phyloP scores from a whole-genome alignment of 345 rosid genomes.

The Fremontodendron californicum region DNA sequence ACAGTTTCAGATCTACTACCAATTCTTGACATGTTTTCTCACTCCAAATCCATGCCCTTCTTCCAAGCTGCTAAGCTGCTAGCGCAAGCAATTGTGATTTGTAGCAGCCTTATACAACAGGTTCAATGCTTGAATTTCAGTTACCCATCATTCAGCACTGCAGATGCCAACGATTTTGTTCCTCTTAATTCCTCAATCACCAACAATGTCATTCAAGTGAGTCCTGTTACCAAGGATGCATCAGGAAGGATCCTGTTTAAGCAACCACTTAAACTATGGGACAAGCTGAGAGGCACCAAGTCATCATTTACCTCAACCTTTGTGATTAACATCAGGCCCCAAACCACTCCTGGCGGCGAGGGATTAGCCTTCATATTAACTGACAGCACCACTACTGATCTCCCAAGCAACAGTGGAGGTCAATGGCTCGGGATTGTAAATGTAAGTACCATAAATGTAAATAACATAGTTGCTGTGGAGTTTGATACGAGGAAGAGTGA shows the following conservation, averaged over 20 bases:
- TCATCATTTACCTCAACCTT: conserved; percentile 8
- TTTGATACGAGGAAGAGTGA: conserved; percentile 64
- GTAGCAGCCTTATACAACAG: neutral
- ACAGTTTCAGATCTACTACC: neutral
- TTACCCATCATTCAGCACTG: neutral
- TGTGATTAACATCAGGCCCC: conserved; percentile 9
- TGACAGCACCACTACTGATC: neutral
- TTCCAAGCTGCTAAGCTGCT: neutral
- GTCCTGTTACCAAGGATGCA: neutral
- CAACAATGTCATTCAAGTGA: neutral
- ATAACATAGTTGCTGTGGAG: conserved; percentile 54
- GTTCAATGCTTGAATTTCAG: conserved; percentile 1
- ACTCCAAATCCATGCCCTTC: neutral
- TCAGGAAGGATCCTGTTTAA: neutral
- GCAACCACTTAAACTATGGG: conserved; percentile 1
- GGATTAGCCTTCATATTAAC: conserved; percentile 67
- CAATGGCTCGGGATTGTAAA: conserved; percentile 72
- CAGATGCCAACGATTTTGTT: neutral
- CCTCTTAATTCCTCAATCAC: neutral
- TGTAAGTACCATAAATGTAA: conserved; percentile 26
- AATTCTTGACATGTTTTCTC: neutral
- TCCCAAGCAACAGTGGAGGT: conserved; percentile 41
- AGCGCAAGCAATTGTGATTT: neutral
- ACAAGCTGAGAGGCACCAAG: neutral
- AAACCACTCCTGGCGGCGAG: conserved; percentile 49